Base-by-base conservation (phyloP, 1,284 basidiomycete genomes). In the Sanghuangporus baumii region DNA sequence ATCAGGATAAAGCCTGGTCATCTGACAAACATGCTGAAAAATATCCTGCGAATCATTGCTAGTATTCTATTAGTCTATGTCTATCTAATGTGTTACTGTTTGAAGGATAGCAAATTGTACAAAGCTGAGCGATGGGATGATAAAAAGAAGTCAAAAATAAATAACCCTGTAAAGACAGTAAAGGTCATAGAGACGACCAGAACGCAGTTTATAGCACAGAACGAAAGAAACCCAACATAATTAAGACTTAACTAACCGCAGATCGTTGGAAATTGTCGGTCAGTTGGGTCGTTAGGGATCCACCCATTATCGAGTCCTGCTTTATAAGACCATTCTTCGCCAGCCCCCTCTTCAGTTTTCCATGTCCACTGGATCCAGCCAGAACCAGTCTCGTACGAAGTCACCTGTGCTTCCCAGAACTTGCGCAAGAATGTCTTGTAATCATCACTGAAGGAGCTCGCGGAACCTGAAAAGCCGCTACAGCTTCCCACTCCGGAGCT, bases 391-490 rank as follows among this genome's bases (percentile, higher is more conserved):
- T 89, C 88, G 65, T 79, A 91, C 2, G 87, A 77, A 61, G 80
- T 84, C 11, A 79, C 79, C 73, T 97, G 95, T 0, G 91, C 90
- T 72, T 96, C 93, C 85, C 88, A 98, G 74, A 83, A 88, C 72
- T 89, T 81, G 57, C 91, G 78, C 61, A 98, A 76, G 80, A 91
- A 93, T 0, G 79, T 83, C 82, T 94, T 96, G 81, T 93, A 97
- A 64, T 78, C 80, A 23, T 81, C 74, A 69, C 85, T 91, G 75
- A 96, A 97, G 16, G 80, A 77, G 6, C 82, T 81, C 2, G 83
- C 87, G 46, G 78, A 79, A 34, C 95, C 95, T 0, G 91, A 89
- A 69, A 86, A 75, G 38, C 83, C 87, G 0, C 67, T 71, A 76
- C 96, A 98, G 68, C 81, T 88, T 54, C 92, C 94, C 51, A 91